Base-by-base conservation (phyloP, 1,284 basidiomycete species). In the Tilletia indica region DNA sequence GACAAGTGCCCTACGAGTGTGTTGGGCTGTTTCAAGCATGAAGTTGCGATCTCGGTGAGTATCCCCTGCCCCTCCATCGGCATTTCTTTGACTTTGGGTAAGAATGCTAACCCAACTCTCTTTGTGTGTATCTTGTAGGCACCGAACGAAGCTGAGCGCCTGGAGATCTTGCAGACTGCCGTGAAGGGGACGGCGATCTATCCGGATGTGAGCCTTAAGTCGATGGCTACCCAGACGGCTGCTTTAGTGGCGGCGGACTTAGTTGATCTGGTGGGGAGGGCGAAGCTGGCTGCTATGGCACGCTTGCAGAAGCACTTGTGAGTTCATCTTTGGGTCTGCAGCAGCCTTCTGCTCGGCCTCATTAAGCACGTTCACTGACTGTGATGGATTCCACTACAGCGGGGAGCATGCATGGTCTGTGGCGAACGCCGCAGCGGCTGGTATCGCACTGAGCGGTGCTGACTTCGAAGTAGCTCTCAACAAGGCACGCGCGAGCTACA, bases 201-300 rank as follows among this genome's bases (percentile, higher is more conserved):
- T 0, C 89, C 91, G 0, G 97, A 99, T 85, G 91, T 97, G 0
- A 91, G 91, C 12, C 76, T 95, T 36, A 85, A 86, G 63, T 85
- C 86, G 16, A 82, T 99, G 4, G 94, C 97, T 2, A 89, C 89
- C 3, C 93, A 97, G 83, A 97, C 95, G 2, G 97, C 97, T 8
- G 94, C 94, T 1, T 87, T 99, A 11, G 90, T 94, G 48, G 92
- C 94, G 0, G 89, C 88, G 12, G 96, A 99, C 84, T 87, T 99
- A 4, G 87, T 87, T 12, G 89, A 92, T 76, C 87, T 99, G 0
- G 88, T 93, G 0, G 84, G 84, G 39, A 88, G 90, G 47, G 89
- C 93, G 0, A 87, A 87, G 69, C 86, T 89, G 36, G 87, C 87
- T 54, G 89, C 92, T 0, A 81, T 92, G 2, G 86, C 88, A 67